A percentile compares a stretch with the other conserved stretches of the same genome.
phyloP scores from a whole-genome alignment of 495 filamentous ascomycete species.

The Tuber calosporum region DNA sequence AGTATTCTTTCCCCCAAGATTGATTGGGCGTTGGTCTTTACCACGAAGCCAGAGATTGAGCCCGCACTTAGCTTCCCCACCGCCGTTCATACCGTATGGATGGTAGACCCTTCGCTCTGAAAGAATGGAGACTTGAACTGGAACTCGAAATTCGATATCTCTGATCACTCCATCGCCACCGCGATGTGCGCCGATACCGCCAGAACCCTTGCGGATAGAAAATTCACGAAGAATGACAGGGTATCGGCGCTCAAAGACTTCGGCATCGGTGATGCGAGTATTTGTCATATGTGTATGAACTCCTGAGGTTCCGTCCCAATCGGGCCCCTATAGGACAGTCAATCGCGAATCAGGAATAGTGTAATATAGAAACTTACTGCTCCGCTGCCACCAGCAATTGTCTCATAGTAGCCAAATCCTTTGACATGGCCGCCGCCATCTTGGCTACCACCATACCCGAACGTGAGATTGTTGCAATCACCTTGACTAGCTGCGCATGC shows the following conservation, averaged over 20 bases:
- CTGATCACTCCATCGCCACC: constrained; percentile 87
- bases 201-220: constrained; percentile 60
- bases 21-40: constrained; percentile 62
- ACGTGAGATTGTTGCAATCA: constrained; percentile 84
- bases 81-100: constrained; percentile 86
- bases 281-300: constrained; percentile 99
- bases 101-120: constrained; percentile 78
- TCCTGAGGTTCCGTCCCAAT: constrained; percentile 82
- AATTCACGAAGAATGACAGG: constrained; percentile 82
- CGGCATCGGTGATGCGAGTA: constrained; percentile 90
- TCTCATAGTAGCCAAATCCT: constrained; percentile 97
- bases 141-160: constrained; percentile 89
- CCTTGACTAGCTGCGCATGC: constrained; percentile 89
- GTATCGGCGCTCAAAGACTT: constrained; percentile 92
- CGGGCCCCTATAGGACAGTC: constrained; percentile 49
- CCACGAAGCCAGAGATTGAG: constrained; percentile 77
- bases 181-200: constrained; percentile 65
- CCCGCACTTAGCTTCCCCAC: constrained; percentile 69
- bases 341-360: not conserved
- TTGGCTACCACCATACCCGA: constrained; percentile 72
- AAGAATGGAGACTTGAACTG: constrained; percentile 80
- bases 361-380: constrained; percentile 45
- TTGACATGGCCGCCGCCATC: constrained; percentile 55
- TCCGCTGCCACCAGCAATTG: constrained; percentile 86
- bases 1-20: constrained; percentile 83